These are phyloP conservation scores for Pistacia atlantica DNA, from an alignment of 345 rosid species.

Conservation along the genomic window DNA sequence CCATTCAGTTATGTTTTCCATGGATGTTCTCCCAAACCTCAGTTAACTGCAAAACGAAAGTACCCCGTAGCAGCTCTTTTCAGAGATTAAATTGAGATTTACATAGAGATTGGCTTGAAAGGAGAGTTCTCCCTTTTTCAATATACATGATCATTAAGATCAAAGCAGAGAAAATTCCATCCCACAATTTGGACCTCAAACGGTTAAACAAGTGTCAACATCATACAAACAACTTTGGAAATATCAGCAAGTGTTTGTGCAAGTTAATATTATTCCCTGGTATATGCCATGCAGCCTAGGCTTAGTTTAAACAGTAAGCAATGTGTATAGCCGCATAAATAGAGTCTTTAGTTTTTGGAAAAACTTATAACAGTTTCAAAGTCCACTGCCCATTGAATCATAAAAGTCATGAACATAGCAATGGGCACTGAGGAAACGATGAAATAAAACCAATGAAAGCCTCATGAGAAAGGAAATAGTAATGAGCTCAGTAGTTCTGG, in stretches of 20 bases:
- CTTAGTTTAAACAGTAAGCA: conserved; percentile 27
- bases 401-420: conserved; percentile 17
- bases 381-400: conserved; percentile 15
- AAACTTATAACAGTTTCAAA: not conserved
- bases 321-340: conserved; percentile 31
- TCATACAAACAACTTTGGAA: not conserved
- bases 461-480: conserved; percentile 4
- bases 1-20: not conserved
- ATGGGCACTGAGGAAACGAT: not conserved
- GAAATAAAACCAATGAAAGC: conserved; percentile 19
- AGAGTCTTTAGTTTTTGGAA: conserved; percentile 3
- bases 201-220: not conserved
- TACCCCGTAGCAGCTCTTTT: not conserved
- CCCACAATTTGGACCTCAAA: not conserved
- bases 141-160: not conserved
- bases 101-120: not conserved
- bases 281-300: conserved; percentile 23
- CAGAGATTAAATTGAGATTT: not conserved
- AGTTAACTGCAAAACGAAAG: not conserved
- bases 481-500: conserved; percentile 45
- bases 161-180: not conserved
- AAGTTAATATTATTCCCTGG: conserved; percentile 28
- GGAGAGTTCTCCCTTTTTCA: not conserved
- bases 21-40: no score
- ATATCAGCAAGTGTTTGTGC: not conserved